Evolutionary conservation across 352 stramenopile species (phyloP), one percentile per base, ranked within the genome.

Genomic region (Globisporangium cystogenes): DNA sequence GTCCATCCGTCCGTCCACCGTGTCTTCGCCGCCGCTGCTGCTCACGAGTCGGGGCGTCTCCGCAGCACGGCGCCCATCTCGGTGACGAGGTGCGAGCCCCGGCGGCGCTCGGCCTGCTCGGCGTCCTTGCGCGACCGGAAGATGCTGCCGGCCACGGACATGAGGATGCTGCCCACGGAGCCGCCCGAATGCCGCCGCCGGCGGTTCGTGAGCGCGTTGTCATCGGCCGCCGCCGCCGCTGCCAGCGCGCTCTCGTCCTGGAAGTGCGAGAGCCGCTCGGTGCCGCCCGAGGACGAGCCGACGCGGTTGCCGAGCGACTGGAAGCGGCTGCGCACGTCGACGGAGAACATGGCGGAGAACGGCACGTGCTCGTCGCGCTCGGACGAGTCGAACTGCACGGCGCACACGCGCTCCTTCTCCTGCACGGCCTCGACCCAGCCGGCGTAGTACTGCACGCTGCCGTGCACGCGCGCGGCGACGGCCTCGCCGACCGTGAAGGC

Each of bases 371-470:
- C 67, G 53, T 90, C 80, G 14, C 68, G 66, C 60, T 85, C 80
- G 18, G 73, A 86, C 2, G 76, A 90, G 47, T 90, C 77, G 31
- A 90, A 90, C 11, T 69, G 70, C 50, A 88, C 76, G n/a, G 53
- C 58, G 50, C 80, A 90, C 27, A 70, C 62, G 27, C 76, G 72
- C 15, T 86, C 66, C 37, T 80, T 81, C 47, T 87, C 75, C 27
- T 65, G 57, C 4, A 90, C 66, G 33, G 16, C 43, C 41, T 90
- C 77, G 42, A 90, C 65, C 45, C 70, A 64, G 12, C 75, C 80
- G 29, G 75, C 65, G 36, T 74, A 90, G 52, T 90, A 90, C 45
- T 71, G 62, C 23, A 69, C 59, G 35, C 69, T 82, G 26, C 72
- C 72, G 41, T 82, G 64, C 4, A 85, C 72, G 8, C 74, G 73